These are phyloP conservation scores for Aureobasidium pullulans DNA, from an alignment of 2,329 filamentous ascomycete species.

Conservation along the genomic window DNA sequence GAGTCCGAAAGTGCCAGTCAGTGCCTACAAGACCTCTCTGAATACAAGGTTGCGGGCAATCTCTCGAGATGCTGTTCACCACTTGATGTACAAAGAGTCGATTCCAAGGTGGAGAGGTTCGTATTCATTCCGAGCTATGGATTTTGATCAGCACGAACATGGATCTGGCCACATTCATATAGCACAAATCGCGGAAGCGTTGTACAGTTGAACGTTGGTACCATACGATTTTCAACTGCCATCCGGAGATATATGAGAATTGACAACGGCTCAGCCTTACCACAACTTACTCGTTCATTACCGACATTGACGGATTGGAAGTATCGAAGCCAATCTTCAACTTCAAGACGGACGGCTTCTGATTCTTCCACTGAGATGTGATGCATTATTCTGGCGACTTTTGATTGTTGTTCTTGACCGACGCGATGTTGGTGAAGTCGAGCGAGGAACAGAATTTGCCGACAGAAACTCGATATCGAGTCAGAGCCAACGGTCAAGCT, in stretches of 20 bases:
- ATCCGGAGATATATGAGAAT: neutral
- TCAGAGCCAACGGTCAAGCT: conserved; percentile 2
- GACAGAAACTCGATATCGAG: neutral
- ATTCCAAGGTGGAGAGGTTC: neutral
- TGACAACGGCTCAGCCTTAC: neutral
- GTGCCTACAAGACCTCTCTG: no score
- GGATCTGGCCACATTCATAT: neutral
- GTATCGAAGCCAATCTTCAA: neutral
- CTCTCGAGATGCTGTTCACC: neutral
- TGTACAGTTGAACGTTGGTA: conserved; percentile 1
- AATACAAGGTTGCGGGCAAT: neutral
- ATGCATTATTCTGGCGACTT: neutral
- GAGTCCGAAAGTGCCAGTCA: neutral
- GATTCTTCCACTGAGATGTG: neutral
- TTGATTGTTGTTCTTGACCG: no score
- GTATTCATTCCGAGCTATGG: neutral
- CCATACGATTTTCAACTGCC: neutral
- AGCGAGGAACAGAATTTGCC: neutral
- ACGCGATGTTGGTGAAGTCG: neutral
- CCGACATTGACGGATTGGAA: neutral
- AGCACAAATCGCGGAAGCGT: neutral
- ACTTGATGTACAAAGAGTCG: neutral
- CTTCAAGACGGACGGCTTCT: neutral
- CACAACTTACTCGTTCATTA: neutral
- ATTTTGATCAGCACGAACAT: neutral